Evolutionary conservation across 202 grass and related monocot genomes (phyloP), one percentile per base, ranked within the genome.

Genomic region (Dendrocalamus latiflorus): DNA sequence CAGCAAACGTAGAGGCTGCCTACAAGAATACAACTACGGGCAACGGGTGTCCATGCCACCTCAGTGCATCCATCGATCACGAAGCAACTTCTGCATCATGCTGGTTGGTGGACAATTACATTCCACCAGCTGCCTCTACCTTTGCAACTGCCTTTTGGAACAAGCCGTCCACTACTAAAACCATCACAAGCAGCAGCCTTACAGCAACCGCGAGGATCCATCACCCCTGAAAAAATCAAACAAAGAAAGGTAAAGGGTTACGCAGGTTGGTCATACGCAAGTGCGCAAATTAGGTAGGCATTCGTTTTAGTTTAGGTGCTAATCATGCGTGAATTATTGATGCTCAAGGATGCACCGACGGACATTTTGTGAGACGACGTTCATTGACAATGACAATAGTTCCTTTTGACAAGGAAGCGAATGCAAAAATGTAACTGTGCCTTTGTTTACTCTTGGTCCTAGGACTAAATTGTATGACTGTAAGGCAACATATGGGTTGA

Each of bases 101-200:
- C 50, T 57, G 50, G 78, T 80, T 58, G 50, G 66, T 80, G 50
- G 78, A 80, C 50, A 80, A 8, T 15, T 57, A 58, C 65, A 54
- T 44, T 43, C 65, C 50, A 70, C 64, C 78, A 42, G 9, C 50
- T n/a, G 60, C 44, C 21, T 14, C 30, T 6, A 2, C 43, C 43
- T 71, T 71, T 30, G 14, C 15, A 21, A 12, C 17, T 6, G 20
- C 5, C 36, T 59, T 15, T 58, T 6, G 0, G 33, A 64, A 9
- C 58, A 30, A 24, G 68, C 68, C 25, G 11, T 30, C 68, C 25
- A 26, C 18, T 6, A 78, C 48, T 65, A 6, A 50, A 65, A 48
- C 43, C 7, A 25, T 65, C 75, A 21, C 59, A 47, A 34, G 25
- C 58, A 49, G 17, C 51, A 30, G n/a, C 41, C 57, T 64, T 36